Base-by-base conservation (phyloP, 768 basidiomycete species). In the Rhodotorula toruloides region DNA sequence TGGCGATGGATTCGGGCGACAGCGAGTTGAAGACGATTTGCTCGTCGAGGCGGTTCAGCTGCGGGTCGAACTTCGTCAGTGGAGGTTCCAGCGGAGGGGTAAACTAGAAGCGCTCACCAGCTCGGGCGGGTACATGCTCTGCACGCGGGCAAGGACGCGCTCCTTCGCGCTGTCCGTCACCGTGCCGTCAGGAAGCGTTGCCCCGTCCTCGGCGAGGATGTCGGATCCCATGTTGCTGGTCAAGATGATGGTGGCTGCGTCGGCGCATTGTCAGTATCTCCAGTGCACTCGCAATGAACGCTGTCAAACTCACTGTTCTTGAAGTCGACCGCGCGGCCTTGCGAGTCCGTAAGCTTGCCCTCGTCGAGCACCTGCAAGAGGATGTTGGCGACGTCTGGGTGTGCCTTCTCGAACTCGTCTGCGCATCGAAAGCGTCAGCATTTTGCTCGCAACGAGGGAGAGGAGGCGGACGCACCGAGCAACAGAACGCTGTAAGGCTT, bases 1-100 rank as follows among this genome's bases (percentile, higher is more conserved):
- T 86, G 71, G 85, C 78, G 47, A 97, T 84, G 72, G 88, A 84
- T 58, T 79, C 79, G 34, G 82, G 84, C 31, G 88, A 89, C 22
- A 98, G 81, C 19, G 87, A 81, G 58, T 90, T 89, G 87, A 91
- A 78, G 48, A 79, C 75, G 74, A 80, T 78, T 46, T 77, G 77
- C 37, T 76, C 75, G 71, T 79, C 79, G 53, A 72, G 55, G 39
- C 78, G 74, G 63, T 79, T 77, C 50, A 78, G 67, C 60, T 61
- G 60, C 25, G 36, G 27, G 29, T 8, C 40, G 19, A 50, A 22
- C 58, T 39, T 2, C 1, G 34, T 29, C 19, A n/a, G 37, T 27
- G 14, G 2, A 2, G 19, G 14, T 4, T 1, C 36, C 36, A 25
- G 16, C 4, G 27, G 16, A 1, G 22, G 29, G 16, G 31, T 13